Percentiles rank a stretch among this genome's conserved stretches.
Evolutionary conservation across 176 grass and related monocot species (phyloP).

Genomic region (Musa schizocarpa): DNA sequence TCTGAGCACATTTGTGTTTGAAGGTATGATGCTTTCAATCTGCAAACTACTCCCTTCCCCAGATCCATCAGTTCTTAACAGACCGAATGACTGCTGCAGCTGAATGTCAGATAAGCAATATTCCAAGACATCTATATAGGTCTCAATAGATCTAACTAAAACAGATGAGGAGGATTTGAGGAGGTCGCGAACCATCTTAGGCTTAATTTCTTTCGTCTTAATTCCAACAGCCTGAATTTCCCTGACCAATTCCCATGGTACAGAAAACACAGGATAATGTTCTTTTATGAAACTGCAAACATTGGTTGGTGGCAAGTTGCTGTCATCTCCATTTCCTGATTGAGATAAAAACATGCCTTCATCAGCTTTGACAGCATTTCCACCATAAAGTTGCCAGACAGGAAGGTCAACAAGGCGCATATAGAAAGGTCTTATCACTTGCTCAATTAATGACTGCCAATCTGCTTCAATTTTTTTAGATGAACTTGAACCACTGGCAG

Average conservation of each 20-base stretch:
- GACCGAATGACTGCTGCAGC: constrained; percentile 44
- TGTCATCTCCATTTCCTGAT: constrained; percentile 55
- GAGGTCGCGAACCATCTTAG: constrained; percentile 84
- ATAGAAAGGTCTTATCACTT: constrained; percentile 97
- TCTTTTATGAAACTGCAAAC: constrained; percentile 99
- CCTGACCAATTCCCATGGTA: constrained; percentile 81
- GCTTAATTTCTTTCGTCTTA: constrained; percentile 71
- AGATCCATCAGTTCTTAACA: constrained; percentile 31
- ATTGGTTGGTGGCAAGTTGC: constrained; percentile 68
- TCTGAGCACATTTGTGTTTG: constrained; percentile 17
- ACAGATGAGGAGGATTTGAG: constrained; percentile 80
- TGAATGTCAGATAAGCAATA: constrained; percentile 92
- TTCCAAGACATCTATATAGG: constrained; percentile 84
- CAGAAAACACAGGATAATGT: constrained; percentile 95
- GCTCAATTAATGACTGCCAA: constrained; percentile 79
- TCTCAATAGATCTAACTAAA: constrained; percentile 78
- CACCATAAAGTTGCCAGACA: constrained; percentile 87
- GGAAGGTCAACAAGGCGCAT: constrained; percentile 79
- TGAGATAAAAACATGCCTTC: constrained; percentile 95
- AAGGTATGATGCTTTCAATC: constrained; percentile 25
- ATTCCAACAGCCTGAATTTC: constrained; percentile 91
- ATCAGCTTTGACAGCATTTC: constrained; percentile 89
- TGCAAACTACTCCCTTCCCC: constrained; percentile 26
- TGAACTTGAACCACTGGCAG: constrained; percentile 30
- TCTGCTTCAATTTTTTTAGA: constrained; percentile 59